A percentile compares a stretch with the other conserved stretches of the same genome.
Conservation (phyloP, 2,329 filamentous ascomycete genomes). For the Penicillium corylophilum region DNA sequence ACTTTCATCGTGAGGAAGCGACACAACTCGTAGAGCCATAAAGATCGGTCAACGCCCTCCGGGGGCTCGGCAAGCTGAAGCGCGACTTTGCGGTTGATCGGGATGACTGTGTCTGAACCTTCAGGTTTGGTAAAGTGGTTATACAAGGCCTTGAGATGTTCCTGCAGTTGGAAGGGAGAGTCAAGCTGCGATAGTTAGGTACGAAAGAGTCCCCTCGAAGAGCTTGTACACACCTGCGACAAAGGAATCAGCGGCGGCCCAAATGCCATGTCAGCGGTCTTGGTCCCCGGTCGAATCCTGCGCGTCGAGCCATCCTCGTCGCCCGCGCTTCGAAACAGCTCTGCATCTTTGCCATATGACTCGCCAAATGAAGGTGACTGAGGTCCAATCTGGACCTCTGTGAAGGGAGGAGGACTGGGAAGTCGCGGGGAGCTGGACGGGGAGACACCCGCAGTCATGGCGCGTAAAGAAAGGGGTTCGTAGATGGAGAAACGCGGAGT, state of each 20-base stretch:
- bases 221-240: constrained; percentile 63
- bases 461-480: constrained; percentile 8
- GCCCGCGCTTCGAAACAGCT: constrained; percentile 55
- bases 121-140: constrained; percentile 70
- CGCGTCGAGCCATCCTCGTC: constrained; percentile 72
- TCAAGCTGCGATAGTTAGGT: constrained; percentile 66
- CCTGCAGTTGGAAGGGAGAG: constrained; percentile 94
- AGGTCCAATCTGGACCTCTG: constrained; percentile 87
- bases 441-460: constrained; percentile 47
- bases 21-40: constrained; percentile 98
- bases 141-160: constrained; percentile 92
- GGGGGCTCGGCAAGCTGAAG: constrained; percentile 75
- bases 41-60: constrained; percentile 74
- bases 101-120: constrained; percentile 59
- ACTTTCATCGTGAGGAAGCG: constrained; percentile 93
- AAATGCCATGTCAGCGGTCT: constrained; percentile 85
- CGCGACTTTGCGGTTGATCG: constrained; percentile 75
- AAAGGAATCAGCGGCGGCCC: constrained; percentile 86
- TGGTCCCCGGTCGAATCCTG: constrained; percentile 89
- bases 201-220: constrained; percentile 1
- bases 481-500: constrained; percentile 9
- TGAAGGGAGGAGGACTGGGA: constrained; percentile 89
- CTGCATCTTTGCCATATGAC: constrained; percentile 59
- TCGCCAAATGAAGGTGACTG: constrained; percentile 69
- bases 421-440: constrained; percentile 82